Percentiles rank a stretch among this genome's conserved stretches.
phyloP scores from a whole-genome alignment of 1,139 yeast species.

The Kluyveromyces marxianus region DNA sequence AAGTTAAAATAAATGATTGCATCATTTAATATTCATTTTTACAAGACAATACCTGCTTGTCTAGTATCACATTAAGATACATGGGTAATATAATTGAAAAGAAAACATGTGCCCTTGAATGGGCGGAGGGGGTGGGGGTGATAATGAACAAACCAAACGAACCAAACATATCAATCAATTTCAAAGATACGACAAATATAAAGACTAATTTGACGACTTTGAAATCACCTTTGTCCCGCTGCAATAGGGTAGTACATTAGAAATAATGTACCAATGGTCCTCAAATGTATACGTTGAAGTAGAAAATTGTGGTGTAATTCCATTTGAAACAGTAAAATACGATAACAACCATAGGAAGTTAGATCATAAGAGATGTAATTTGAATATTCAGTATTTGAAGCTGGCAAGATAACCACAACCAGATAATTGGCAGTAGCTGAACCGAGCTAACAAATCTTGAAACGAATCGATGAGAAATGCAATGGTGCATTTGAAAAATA shows the following conservation, averaged over 20 bases:
- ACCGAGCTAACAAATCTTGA: not conserved
- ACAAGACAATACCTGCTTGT: not conserved
- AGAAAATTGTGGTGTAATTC: not conserved
- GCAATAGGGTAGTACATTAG: constrained; percentile 22
- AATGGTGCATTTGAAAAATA: not conserved
- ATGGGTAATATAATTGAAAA: too few species aligned
- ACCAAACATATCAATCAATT: constrained; percentile 29
- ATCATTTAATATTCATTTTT: not conserved
- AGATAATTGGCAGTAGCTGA: too few species aligned
- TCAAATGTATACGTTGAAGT: constrained; percentile 19
- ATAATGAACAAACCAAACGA: constrained; percentile 17
- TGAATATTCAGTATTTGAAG: not conserved
- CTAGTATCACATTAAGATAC: not conserved
- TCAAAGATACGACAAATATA: not conserved
- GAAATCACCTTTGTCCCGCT: constrained; percentile 29
- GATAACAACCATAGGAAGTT: constrained; percentile 7
- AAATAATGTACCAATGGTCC: constrained; percentile 7
- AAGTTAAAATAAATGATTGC: not conserved
- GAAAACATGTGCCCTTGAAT: not conserved
- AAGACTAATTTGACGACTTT: not conserved
- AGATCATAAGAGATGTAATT: constrained; percentile 4
- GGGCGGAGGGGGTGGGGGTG: not conserved
- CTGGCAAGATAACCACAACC: too few species aligned
- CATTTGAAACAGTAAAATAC: constrained; percentile 4
- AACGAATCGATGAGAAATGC: not conserved